Conservation (phyloP, 2,329 filamentous ascomycete genomes). For the Epichloe amarillans region DNA sequence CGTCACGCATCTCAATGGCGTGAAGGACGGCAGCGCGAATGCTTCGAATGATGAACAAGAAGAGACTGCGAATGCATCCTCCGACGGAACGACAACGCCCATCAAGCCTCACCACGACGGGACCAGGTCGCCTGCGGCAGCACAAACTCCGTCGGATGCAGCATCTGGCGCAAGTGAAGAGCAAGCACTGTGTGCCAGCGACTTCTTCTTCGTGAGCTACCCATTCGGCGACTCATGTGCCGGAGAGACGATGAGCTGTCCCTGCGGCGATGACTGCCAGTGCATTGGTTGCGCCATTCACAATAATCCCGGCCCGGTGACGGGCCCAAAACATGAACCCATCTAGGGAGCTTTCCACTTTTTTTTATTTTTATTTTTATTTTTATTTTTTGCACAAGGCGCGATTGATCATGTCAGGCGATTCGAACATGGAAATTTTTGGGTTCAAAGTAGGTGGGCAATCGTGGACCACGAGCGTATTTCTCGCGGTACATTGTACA, state of each 20-base stretch:
- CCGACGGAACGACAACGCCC: conserved; percentile 10
- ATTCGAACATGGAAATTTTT: too few relatives aligned
- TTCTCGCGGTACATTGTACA: neutral
- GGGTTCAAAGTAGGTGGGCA: too few relatives aligned
- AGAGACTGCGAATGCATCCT: conserved; percentile 8
- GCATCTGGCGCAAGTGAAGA: conserved; percentile 34
- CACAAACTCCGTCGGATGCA: conserved; percentile 34
- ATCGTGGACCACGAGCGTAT: neutral
- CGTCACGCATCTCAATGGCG: too few relatives aligned
- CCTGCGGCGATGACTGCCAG: conserved; percentile 45
- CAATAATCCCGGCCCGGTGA: conserved; percentile 15
- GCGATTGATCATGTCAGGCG: too few relatives aligned
- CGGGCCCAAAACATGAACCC: neutral
- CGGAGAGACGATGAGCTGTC: conserved; percentile 37
- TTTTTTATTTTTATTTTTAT: too few relatives aligned
- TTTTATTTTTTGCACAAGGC: too few relatives aligned
- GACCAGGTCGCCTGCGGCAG: conserved; percentile 24
- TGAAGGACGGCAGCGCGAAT: conserved; percentile 10
- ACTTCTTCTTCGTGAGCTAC: conserved; percentile 49
- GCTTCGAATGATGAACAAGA: conserved; percentile 13
- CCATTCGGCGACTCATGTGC: conserved; percentile 33
- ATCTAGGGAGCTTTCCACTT: neutral
- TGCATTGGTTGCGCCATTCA: conserved; percentile 46
- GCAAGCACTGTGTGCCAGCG: conserved; percentile 34
- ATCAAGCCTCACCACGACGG: conserved; percentile 13